These are phyloP conservation scores for Perkinsus olseni DNA, from an alignment of 169 alveolate species.

Conservation along the genomic window DNA sequence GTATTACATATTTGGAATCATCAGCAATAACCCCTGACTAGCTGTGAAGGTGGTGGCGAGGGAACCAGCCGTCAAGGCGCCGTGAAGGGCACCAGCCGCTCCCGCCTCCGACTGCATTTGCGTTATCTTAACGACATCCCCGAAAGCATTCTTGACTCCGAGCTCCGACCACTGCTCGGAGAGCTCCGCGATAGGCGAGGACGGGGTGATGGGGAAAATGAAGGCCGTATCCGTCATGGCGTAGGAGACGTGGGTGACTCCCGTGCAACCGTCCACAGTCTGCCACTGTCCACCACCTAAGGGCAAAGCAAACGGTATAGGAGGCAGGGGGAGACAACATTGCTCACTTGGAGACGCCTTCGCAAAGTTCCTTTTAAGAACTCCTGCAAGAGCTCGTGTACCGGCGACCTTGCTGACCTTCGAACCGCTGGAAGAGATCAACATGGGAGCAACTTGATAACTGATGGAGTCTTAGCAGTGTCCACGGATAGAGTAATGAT, in stretches of 20 bases:
- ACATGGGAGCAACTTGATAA: not conserved
- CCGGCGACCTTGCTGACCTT: not conserved
- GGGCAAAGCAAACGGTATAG: not conserved
- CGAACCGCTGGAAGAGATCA: not conserved
- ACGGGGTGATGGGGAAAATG: slow-evolving; percentile 52
- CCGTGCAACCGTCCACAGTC: slow-evolving; percentile 29
- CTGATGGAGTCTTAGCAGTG: not conserved
- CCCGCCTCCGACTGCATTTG: slow-evolving; percentile 55
- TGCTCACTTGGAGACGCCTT: not conserved
- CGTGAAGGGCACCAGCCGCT: slow-evolving; percentile 53
- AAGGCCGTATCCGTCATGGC: slow-evolving; percentile 47
- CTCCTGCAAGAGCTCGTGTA: not conserved
- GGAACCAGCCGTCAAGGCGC: slow-evolving; percentile 44
- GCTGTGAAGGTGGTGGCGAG: slow-evolving; percentile 45
- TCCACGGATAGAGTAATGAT: no score
- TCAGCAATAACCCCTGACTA: slow-evolving; percentile 40
- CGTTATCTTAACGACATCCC: slow-evolving; percentile 38
- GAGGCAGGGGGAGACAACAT: not conserved
- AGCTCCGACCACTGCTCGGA: slow-evolving; percentile 45
- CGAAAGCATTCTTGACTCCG: slow-evolving; percentile 39
- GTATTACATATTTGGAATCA: slow-evolving; percentile 50
- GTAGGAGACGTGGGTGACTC: slow-evolving; percentile 49
- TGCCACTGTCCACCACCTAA: slow-evolving; percentile 1
- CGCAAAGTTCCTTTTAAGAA: not conserved
- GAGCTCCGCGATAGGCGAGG: slow-evolving; percentile 44